Base-by-base conservation (phyloP, 2,329 filamentous ascomycete species). In the Sporothrix curviconia region DNA sequence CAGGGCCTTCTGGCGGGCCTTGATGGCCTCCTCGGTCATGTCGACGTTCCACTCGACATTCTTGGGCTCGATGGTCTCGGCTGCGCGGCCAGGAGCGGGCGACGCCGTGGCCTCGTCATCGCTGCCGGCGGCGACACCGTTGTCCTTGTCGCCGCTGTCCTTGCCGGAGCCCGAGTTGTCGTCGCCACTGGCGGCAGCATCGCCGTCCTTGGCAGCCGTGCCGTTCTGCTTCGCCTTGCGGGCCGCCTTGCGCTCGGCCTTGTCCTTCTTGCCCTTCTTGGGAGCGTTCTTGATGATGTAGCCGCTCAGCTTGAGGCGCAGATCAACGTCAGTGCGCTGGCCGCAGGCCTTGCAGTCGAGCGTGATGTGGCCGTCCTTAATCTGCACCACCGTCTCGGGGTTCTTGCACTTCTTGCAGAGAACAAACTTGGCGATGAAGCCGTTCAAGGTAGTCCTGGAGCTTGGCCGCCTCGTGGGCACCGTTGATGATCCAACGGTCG, bases 351-450 rank as follows among this genome's bases (percentile, higher is more conserved):
- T 99, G 87, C 94, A 99, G 77, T 99, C 94, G 65, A 97, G 85
- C 62, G 90, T 76, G 72, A 99, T 97, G 71, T 82, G 85, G 56
- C 88, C 90, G 68, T 96, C 92, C 77, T 96, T 96, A 81, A 97
- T 90, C 70, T 88, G 84, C 69, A 97, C 87, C 64, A 95, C 92
- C 64, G 94, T 99, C 81, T 99, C 94, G 36, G 94, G 94, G 74
- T 99, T 99, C 85, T 96, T 96, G 87, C 94, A 99, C 74, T 95
- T 92, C 80, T 95, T 95, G 89, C 94, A 99, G 63, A 99, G 91
- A 68, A 99, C 94, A 66, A 97, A 99, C 78, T 90, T 96, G 80
- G 86, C 83, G 78, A 99, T 99, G 83, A 99, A 99, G 67, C 92
- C 92, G 72, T 97, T n/a, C 92, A 50, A 99, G 89, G 68, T 96